Base-by-base conservation (phyloP, 2,329 filamentous ascomycete genomes). In the Ophiostoma perfectum region DNA sequence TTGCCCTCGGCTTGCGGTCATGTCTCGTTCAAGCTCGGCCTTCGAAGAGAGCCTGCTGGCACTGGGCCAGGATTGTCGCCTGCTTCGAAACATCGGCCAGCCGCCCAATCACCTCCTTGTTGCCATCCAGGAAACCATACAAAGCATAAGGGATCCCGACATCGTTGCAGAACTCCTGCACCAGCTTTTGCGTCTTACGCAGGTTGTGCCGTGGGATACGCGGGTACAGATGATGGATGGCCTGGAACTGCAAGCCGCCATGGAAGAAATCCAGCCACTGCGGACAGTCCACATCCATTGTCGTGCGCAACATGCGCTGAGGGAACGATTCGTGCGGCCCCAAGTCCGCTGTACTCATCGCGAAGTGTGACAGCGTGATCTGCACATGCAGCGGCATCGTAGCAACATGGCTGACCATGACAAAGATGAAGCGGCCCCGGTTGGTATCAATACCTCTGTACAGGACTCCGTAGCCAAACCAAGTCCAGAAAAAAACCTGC, bases 281-380 rank as follows among this genome's bases (percentile, higher is more conserved):
- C 0, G 92, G 91, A 75, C 92, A 96, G 76, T 95, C 92, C 36
- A 96, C 88, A 72, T 96, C 92, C 92, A 97, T 96, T 12, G 93
- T 96, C 0, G 93, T 97, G 73, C 93, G 88, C 63, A 97, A 83
- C 89, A 96, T 95, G 77, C 89, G 91, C 78, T 96, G 92, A 0
- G 93, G 88, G 77, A 97, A 97, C 0, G 91, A 95, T 77, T 97
- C 93, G 66, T 88, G 83, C 1, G 90, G 87, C 0, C 93, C 93
- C 12, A 97, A 82, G 74, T 97, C 92, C 11, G 91, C 85, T 0
- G 93, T 97, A 73, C 91, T 94, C 93, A 96, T 97, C 72, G 91
- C 91, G 78, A 96, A 97, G 78, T 97, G 93, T 2, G 91, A 95
- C 18, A 97, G 84, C 0, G 92, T 96, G 76, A 97, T 96, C 77